Percentiles rank a stretch among this genome's conserved stretches.
Evolutionary conservation across 805 yeast genomes (phyloP).

Genomic region (Monosporozyma yasuniensis): DNA sequence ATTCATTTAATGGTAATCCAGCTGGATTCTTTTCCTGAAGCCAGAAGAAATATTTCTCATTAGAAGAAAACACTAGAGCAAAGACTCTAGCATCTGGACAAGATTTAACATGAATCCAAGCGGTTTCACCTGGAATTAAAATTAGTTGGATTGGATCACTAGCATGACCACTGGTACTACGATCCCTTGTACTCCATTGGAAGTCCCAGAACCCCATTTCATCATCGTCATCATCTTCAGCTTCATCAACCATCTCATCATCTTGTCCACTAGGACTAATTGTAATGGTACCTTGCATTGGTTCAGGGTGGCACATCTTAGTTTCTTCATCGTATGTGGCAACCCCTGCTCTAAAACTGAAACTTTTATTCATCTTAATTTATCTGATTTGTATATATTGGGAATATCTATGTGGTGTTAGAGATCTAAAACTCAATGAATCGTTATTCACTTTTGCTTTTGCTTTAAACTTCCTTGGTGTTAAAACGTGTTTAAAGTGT

Average conservation of each 20-base stretch:
- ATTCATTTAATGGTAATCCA: constrained; percentile 36
- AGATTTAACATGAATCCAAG: constrained; percentile 59
- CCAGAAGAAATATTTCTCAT: constrained; percentile 55
- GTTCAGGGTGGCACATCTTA: constrained; percentile 47
- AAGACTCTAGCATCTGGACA: constrained; percentile 72
- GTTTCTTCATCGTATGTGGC: constrained; percentile 51
- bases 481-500: too few species aligned
- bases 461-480: too few species aligned
- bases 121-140: constrained; percentile 78
- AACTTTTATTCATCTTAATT: constrained; percentile 10
- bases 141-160: constrained; percentile 37
- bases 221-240: constrained; percentile 18
- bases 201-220: constrained; percentile 29
- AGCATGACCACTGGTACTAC: constrained; percentile 19
- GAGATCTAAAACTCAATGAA: background rate
- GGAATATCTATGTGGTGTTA: background rate
- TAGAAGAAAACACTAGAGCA: constrained; percentile 58
- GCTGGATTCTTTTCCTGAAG: constrained; percentile 60
- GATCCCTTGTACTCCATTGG: constrained; percentile 27
- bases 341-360: constrained; percentile 54
- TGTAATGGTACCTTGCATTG: constrained; percentile 41
- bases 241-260: background rate
- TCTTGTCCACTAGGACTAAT: constrained; percentile 17
- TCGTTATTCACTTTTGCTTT: too few species aligned
- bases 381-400: background rate